Conservation (phyloP, 2,329 filamentous ascomycete genomes). For the Plectosphaerella plurivora region DNA sequence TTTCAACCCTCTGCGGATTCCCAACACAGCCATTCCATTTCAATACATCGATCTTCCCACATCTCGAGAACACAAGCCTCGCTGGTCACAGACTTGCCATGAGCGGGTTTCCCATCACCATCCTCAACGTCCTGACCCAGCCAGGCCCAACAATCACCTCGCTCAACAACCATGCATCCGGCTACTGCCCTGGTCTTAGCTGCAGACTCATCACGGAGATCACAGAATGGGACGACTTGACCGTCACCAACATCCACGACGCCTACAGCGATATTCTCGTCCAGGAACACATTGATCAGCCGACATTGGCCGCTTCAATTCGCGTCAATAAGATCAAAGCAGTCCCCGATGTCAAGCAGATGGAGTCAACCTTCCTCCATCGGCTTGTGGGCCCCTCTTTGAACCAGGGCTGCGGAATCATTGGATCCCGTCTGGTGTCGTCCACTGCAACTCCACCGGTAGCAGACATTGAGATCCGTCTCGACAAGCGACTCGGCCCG, state of each 20-base stretch:
- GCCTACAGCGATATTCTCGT: not conserved
- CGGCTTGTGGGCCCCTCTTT: not conserved
- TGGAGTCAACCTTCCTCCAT: not conserved
- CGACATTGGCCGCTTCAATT: not conserved
- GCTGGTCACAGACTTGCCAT: not conserved
- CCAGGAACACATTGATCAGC: not conserved
- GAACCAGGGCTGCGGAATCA: not conserved
- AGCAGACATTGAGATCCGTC: not conserved
- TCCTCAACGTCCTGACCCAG: not conserved
- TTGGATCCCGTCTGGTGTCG: not conserved
- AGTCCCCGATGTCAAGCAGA: not conserved
- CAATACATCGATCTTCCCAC: no score
- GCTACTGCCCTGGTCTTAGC: not conserved
- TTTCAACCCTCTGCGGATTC: no score
- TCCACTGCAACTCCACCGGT: not conserved
- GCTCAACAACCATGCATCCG: not conserved
- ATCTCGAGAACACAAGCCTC: no score
- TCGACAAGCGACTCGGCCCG: not conserved
- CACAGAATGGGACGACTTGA: not conserved
- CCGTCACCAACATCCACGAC: not conserved
- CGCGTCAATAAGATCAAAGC: not conserved
- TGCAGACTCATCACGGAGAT: not conserved
- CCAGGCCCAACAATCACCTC: not conserved
- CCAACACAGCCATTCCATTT: no score
- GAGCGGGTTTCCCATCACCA: not conserved